Conservation (phyloP, 2,329 filamentous ascomycete genomes). For the Botrytis elliptica region DNA sequence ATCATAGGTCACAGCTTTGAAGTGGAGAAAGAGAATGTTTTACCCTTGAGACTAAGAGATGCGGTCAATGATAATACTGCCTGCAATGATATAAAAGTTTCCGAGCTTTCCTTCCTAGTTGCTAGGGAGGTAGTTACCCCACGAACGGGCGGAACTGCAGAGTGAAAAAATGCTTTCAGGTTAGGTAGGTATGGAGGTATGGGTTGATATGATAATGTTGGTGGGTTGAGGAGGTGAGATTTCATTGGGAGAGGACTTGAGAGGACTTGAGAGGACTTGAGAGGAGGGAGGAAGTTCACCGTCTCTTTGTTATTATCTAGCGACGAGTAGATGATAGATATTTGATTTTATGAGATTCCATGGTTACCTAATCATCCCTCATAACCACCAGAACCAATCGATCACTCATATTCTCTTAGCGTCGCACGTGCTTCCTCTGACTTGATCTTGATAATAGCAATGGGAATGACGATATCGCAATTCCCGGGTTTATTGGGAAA, state of each 20-base stretch:
- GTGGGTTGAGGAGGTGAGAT: not conserved
- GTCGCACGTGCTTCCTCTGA: conserved; percentile 3
- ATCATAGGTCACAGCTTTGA: conserved; percentile 6
- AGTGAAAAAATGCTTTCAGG: not conserved
- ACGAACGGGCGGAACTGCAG: not conserved
- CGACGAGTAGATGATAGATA: no score
- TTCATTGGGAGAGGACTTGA: no score
- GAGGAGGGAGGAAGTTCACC: not conserved
- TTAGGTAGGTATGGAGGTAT: no score
- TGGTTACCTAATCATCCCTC: not conserved
- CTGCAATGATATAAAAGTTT: not conserved
- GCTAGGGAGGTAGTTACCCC: not conserved
- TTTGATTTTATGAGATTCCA: no score
- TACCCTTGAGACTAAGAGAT: not conserved
- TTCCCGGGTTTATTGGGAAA: not conserved
- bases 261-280: no score
- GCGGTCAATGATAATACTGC: not conserved
- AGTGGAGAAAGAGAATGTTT: conserved; percentile 1
- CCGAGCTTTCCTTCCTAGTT: not conserved
- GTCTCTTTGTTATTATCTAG: not conserved
- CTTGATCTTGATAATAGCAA: not conserved
- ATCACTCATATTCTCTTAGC: not conserved
- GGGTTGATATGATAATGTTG: not conserved
- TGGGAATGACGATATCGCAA: conserved; percentile 10
- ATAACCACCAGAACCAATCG: not conserved